Evolutionary conservation across 2,329 filamentous ascomycete species (phyloP), one percentile per base, ranked within the genome.

Genomic region (Clarireedia hainanense): DNA sequence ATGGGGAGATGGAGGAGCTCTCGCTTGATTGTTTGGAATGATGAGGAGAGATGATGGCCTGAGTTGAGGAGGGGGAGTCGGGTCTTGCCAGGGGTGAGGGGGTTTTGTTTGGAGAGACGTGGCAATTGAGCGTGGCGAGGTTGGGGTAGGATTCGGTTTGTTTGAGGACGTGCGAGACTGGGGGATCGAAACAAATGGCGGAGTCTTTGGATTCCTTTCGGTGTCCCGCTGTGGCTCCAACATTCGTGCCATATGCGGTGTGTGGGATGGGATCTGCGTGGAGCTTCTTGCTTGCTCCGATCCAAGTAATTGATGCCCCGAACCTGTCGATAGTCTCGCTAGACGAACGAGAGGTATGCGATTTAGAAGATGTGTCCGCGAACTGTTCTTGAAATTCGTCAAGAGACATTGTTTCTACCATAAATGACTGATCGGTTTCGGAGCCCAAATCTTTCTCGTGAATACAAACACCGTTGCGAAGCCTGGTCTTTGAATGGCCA

Each of bases 321-420:
- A 42, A 27, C 14, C 30, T 7, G 14, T 20, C n/a, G 39, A 24
- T 34, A 26, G 43, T 34, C 14, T 15, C 36, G n/a, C 12, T 49
- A n/a, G 12, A 15, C 12, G 14, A 42, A 15, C 6, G 7, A 42
- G 45, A 14, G 20, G 24, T 26, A 39, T 12, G n/a, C 24, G 36
- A 10, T 24, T 24, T 40, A 14, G 12, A 24, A 9, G 39, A n/a
- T 30, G 37, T 10, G 17, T 37, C 23, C 27, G 20, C 17, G 26
- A 55, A 55, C 47, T 50, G 52, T 7, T 27, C 20, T 24, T 50
- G 37, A 10, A 55, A 55, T n/a, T 55, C 52, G 17, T 30, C 14
- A 24, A 43, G 47, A 6, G 47, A 45, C 4, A 55, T 10, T 46
- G 37, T 27, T 15, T 50, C 52, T 12, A 27, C 39, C 52, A 50